These are phyloP conservation scores for Irineochytrium annulatum DNA, from an alignment of 192 early-diverging fungal species.

Conservation along the genomic window DNA sequence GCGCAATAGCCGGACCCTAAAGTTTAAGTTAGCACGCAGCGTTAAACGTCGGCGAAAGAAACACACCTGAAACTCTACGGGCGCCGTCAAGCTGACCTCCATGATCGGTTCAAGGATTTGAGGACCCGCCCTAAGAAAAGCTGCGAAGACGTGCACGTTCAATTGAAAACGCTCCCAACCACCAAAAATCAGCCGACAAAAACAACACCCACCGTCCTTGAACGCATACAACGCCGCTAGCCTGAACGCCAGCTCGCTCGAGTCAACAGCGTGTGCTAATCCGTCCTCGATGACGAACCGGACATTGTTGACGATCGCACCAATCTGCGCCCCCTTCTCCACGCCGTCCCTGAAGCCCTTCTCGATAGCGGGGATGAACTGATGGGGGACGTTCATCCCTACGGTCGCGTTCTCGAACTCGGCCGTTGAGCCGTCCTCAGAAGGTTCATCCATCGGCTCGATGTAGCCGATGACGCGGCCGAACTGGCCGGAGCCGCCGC, in stretches of 20 bases:
- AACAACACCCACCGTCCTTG: conserved; percentile 54
- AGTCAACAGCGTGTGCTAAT: conserved; percentile 88
- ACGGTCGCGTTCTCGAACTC: conserved; percentile 82
- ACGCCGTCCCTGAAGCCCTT: conserved; percentile 92
- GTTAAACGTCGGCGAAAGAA: not conserved
- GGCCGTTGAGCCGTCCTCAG: conserved; percentile 57
- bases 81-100: conserved; percentile 87
- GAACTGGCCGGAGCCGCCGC: conserved; percentile 94
- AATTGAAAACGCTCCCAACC: conserved; percentile 3
- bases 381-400: conserved; percentile 89
- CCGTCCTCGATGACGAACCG: conserved; percentile 92
- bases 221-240: conserved; percentile 83
- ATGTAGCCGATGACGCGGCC: conserved; percentile 87
- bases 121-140: conserved; percentile 74
- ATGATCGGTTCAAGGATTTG: conserved; percentile 93
- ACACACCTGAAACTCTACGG: conserved; percentile 81
- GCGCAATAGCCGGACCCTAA: conserved; percentile 79
- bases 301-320: conserved; percentile 80
- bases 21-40: not conserved
- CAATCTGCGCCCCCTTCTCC: conserved; percentile 86
- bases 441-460: conserved; percentile 71
- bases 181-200: not conserved
- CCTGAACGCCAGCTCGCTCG: conserved; percentile 93
- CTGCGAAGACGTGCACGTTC: conserved; percentile 22
- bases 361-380: conserved; percentile 92